Evolutionary conservation across 306 rosid genomes (phyloP), one percentile per base, ranked within the genome.

Genomic region (Alnus rubra): DNA sequence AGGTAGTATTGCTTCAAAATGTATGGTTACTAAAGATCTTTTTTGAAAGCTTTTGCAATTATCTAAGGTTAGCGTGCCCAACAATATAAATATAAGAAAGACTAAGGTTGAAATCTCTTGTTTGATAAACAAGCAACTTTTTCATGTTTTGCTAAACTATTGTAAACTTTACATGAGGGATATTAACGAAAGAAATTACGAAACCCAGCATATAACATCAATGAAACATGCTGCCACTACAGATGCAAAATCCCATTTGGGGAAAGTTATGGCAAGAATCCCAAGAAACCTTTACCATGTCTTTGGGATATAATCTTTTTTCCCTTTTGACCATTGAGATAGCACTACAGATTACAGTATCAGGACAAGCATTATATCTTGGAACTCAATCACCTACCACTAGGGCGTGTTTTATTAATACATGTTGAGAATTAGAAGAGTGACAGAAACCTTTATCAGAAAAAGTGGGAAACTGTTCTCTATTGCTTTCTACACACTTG

Each of bases 1-100:
- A 88, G 98, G 98, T 95, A 86, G 69, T 71, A 42, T 56, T 69
- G 33, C 35, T 6, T 74, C 63, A 59, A 54, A 14, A 56, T 82
- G 13, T 78, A 51, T 76, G 45, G 51, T 9, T 23, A 35, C 5
- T 33, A n/a, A 78, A 6, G 67, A 18, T 53, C 18, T 53, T 69
- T 28, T 71, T 82, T 28, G 55, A 64, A 80, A 37, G 9, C 70
- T 54, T 81, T 48, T 65, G 74, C 69, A 19, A 49, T 73, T 71
- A 52, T 47, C 31, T 37, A 53, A 37, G 72, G 35, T 63, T 74
- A 71, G 50, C 74, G 49, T 79, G 49, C 71, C 71, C 68, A 79
- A 49, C 23, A 52, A 9, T 69, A 48, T 82, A 39, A 49, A 68
- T 74, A 37, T 33, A 37, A 14, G 14, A 48, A 64, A 35, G 70